A percentile compares a stretch with the other conserved stretches of the same genome.
Evolutionary conservation across 2,329 filamentous ascomycete genomes (phyloP).

Genomic region (Xylaria sp.): DNA sequence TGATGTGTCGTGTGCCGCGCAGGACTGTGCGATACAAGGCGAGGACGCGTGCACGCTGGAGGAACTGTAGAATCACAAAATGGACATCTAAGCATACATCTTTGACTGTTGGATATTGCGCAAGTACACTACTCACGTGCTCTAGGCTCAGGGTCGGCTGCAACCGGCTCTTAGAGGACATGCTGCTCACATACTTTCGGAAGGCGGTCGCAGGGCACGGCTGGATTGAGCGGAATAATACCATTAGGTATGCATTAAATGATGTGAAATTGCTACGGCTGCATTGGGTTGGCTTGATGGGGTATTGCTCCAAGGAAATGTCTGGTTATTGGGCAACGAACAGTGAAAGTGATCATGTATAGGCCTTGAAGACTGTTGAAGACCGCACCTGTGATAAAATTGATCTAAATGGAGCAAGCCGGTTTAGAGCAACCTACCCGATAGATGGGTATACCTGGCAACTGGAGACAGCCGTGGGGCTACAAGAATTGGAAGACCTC

Average conservation of each 20-base stretch:
- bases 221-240: slow-evolving; percentile 38
- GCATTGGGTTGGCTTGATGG: slow-evolving; percentile 24
- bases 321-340: neutral
- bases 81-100: slow-evolving; percentile 19
- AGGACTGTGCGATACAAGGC: slow-evolving; percentile 69
- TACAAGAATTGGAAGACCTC: no score
- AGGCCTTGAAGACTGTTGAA: neutral
- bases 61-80: slow-evolving; percentile 59
- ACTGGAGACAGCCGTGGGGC: neutral
- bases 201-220: slow-evolving; percentile 38
- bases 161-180: slow-evolving; percentile 52
- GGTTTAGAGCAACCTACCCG: neutral
- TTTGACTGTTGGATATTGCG: neutral
- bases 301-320: neutral
- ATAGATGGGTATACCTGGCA: neutral
- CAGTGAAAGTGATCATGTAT: neutral
- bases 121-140: slow-evolving; percentile 58
- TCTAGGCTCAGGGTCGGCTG: slow-evolving; percentile 65
- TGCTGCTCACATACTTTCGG: slow-evolving; percentile 54
- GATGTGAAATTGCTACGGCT: slow-evolving; percentile 14
- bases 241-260: slow-evolving; percentile 37
- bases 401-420: neutral
- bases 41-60: slow-evolving; percentile 66
- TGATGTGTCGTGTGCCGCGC: slow-evolving; percentile 64
- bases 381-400: neutral